Base-by-base conservation (phyloP, 805 yeast species). In the Candida succiphila region DNA sequence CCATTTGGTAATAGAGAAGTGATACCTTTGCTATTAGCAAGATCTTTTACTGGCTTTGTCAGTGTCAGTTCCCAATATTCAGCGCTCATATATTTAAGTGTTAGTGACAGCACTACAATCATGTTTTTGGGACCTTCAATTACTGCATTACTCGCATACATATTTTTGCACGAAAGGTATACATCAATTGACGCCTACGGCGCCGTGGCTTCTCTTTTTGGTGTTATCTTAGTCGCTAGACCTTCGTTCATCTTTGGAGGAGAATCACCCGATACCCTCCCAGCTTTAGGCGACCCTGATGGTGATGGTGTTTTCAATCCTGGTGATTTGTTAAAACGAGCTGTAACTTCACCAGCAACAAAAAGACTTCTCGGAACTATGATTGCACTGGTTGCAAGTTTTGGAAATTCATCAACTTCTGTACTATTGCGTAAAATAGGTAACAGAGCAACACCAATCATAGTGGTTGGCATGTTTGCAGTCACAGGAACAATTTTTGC, bases 61-160 rank as follows among this genome's bases (percentile, higher is more conserved):
- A 94, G 95, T 4, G 94, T 86, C 5, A 78, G 78, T 48, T 79
- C 89, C 4, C 62, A 82, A 49, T 87, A 84, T 53, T 83, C 65
- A 50, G 74, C 94, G 1, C 59, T 87, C 41, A 66, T 74, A 58
- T 83, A 80, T 46, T 62, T 87, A 30, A 71, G 84, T 32, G 67
- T 87, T 5, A 77, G 88, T 9, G 96, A 87, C 48, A 83, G 94
- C 1, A 78, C 84, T 1, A 78, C 82, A 13, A 78, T 87, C 32
- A 75, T 89, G 2, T 87, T 87, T 44, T 54, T 87, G 46, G 64
- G 76, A 0, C 96, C 96, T 0, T 67, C 82, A 35, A 69, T 81
- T 14, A 81, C 95, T 0, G 82, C 86, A 0, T 54, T 85, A 17
- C 54, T 79, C 35, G 94, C 95, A 0, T 77, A 78, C 67, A 39